Evolutionary conservation across 2,329 filamentous ascomycete genomes (phyloP).

Genomic region (Fusarium sp.): DNA sequence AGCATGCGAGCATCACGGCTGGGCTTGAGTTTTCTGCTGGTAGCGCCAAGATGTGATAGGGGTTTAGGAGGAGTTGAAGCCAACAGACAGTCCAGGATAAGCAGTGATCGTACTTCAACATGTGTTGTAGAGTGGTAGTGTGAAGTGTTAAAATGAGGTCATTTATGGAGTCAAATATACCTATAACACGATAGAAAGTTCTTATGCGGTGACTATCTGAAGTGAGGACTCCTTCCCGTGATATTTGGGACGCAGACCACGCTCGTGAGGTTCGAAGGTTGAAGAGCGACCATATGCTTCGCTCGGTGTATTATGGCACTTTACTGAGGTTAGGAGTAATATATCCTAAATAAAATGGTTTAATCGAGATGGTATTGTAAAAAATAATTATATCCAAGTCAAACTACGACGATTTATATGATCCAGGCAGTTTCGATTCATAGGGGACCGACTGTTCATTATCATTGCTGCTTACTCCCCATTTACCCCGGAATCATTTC

Average conservation of each 20-base stretch:
- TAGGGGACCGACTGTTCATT: background rate
- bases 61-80: background rate
- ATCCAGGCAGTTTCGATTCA: background rate
- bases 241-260: background rate
- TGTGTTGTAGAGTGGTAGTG: background rate
- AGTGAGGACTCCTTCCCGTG: background rate
- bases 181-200: background rate
- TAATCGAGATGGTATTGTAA: no score
- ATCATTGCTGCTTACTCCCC: background rate
- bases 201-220: background rate
- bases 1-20: background rate
- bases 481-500: background rate
- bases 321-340: no score
- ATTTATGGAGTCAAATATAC: background rate
- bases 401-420: background rate
- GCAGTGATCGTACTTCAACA: background rate
- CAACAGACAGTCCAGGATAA: background rate
- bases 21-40: background rate
- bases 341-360: no score
- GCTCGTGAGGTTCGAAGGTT: background rate
- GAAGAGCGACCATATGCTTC: background rate
- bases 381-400: no score
- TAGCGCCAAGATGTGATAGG: background rate
- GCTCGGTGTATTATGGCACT: no score
- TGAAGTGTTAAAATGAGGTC: background rate